Base-by-base conservation (phyloP, 2,329 filamentous ascomycete species). In the Microcera coccophila region DNA sequence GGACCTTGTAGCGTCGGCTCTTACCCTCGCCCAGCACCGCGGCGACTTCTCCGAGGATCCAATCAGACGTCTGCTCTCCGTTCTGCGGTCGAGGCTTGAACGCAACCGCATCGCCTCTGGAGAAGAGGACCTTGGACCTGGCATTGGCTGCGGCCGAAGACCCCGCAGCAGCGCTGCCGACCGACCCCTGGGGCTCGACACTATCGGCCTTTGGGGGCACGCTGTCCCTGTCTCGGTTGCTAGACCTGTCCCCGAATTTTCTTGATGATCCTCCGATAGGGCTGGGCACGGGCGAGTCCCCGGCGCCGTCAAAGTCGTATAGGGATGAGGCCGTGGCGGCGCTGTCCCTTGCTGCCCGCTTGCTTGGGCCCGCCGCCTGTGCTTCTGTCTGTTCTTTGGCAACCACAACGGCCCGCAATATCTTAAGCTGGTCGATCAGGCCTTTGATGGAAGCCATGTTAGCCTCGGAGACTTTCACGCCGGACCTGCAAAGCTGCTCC, bases 41-140 rank as follows among this genome's bases (percentile, higher is more conserved):
- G 47, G 85, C 84, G 39, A 91, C 87, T 46, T 85, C 84, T 38
- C 87, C 87, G 36, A 90, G 78, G 42, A 90, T 90, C 74, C 82
- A 86, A 53, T 85, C 82, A 3, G 65, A 60, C 16, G 58, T 53
- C 65, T 70, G 59, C 62, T 78, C 61, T 71, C 74, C 53, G 38
- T 66, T 70, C 46, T 63, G 66, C 7, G 67, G 59, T 57, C 82
- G 83, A 2, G 80, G 76, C 54, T 79, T 81, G 65, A 84, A 85
- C 1, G 81, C 81, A 4, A 85, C 81, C 45, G 82, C 76, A 49
- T 83, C 80, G n/a, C 76, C 76, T 50, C 78, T 77, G 44, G 71
- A 67, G 52, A 83, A 84, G 12, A 73, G 67, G 20, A 82, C 70
- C 59, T 79, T 81, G 44, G 75, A 70, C 46, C 61, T 67, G 49